Evolutionary conservation across 1,284 basidiomycete species (phyloP), one percentile per base, ranked within the genome.

Genomic region (Austroboletus novae-zelandiae): DNA sequence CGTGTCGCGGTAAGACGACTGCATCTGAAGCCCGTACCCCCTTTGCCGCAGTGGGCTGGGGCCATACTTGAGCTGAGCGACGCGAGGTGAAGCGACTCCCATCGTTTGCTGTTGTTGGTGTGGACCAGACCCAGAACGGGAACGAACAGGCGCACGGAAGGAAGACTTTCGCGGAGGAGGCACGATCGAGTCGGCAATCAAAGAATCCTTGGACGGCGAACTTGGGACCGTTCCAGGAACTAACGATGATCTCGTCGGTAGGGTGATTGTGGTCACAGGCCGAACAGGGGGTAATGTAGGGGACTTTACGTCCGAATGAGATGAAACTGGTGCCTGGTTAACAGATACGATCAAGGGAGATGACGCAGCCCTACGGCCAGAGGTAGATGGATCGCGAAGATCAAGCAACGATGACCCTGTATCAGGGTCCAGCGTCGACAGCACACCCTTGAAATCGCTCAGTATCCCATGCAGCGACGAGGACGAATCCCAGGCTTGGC

Each of bases 371-470:
- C 75, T 74, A 52, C 77, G 76, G 34, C 73, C 69, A 47, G 83
- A 76, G 3, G 76, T 79, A 8, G 80, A 78, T 18, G 84, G 85
- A 64, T 86, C 83, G 51, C 71, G 74, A 47, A 89, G 76, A 61
- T 84, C 83, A 53, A 88, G 69, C 20, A 71, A 59, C 43, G 78
- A 66, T 1, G 64, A 71, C 27, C 70, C 64, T 37, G 78, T 73
- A 35, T 75, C 72, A 40, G 81, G 74, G 56, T 85, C 86, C 52
- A 88, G 69, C 54, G 83, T 76, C 51, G 78, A 79, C 45, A 89
- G 72, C 66, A 85, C 79, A 50, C 83, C 85, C 68, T 80, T 77
- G 66, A 90, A 83, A 55, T 89, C 82, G 56, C 76, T 78, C 48
- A 89, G 69, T 52, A 90, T 79, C 25, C 80, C 81, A 60, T 74